Conservation (phyloP, 2,329 filamentous ascomycete genomes). For the Talaromyces pinophilus region DNA sequence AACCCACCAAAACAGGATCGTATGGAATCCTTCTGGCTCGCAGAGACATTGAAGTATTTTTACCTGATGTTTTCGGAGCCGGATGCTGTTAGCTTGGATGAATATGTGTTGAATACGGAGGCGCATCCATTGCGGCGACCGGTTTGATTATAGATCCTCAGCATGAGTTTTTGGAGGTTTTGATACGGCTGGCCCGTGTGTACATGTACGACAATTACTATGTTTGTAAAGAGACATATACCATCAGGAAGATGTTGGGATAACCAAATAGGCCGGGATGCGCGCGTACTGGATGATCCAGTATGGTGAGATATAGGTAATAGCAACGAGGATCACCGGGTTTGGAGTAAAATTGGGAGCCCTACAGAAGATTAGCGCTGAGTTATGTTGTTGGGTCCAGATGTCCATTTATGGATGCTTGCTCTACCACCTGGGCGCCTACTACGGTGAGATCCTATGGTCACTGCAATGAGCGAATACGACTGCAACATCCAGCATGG, state of each 20-base stretch:
- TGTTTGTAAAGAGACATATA: no score
- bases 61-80: slow-evolving; percentile 77
- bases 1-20: slow-evolving; percentile 53
- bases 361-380: no score
- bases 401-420: no score
- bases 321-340: no score
- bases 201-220: neutral
- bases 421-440: no score
- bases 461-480: neutral
- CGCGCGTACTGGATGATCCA: no score
- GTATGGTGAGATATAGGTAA: no score
- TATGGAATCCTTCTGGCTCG: slow-evolving; percentile 90
- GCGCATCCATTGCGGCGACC: slow-evolving; percentile 54
- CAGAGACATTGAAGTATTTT: slow-evolving; percentile 91
- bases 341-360: no score
- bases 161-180: neutral
- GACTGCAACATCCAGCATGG: neutral
- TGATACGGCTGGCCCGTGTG: neutral
- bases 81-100: slow-evolving; percentile 65
- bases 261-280: no score
- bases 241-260: no score
- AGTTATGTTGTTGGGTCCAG: no score
- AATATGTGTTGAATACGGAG: slow-evolving; percentile 65
- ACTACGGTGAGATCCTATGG: no score
- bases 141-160: neutral